Base-by-base conservation (phyloP, 805 yeast species). In the Starmera dryadoides region DNA sequence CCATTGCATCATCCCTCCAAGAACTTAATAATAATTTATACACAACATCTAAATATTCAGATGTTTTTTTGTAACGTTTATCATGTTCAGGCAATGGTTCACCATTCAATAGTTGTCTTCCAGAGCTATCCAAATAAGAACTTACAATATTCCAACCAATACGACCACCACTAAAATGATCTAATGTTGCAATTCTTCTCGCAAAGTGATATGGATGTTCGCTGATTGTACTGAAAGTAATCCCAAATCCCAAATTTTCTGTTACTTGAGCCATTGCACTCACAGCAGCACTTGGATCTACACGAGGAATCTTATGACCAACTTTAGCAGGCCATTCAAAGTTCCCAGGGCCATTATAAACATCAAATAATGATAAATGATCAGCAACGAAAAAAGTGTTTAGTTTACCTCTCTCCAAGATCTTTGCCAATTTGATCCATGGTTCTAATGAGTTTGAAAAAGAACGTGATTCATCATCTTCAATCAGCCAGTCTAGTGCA, bases 71-170 rank as follows among this genome's bases (percentile, higher is more conserved):
- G 40, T 66, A 66, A 39, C 71, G 52, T 38, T 61, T 61, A 34
- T 63, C 69, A 43, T 66, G 71, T 3, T 57, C 58, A 16, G 66
- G 61, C 15, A 63, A 55, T 3, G 50, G 43, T 29, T 56, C 60
- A 7, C 60, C 62, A 33, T 64, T 60, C 28, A 60, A 45, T 14
- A 62, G 45, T 41, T 63, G 62, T 42, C 60, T 46, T 4, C 66
- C 62, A 15, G 66, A 64, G 43, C 60, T 51, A 33, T 62, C 63
- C 36, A 64, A 48, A 37, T 65, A 63, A 4, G 67, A 59, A 17
- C 66, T 55, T 14, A 66, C 71, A 8, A 66, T 58, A 41, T 66
- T 66, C 71, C 71, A 66, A 16, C 69, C 71, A 37, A 66, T 42
- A 42, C 71, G 49, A 15, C 71, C 71, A 16, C 53, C 49, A 9